Conservation (phyloP, 371 early-diverging fungal species). For the Mucor lusitanicus region DNA sequence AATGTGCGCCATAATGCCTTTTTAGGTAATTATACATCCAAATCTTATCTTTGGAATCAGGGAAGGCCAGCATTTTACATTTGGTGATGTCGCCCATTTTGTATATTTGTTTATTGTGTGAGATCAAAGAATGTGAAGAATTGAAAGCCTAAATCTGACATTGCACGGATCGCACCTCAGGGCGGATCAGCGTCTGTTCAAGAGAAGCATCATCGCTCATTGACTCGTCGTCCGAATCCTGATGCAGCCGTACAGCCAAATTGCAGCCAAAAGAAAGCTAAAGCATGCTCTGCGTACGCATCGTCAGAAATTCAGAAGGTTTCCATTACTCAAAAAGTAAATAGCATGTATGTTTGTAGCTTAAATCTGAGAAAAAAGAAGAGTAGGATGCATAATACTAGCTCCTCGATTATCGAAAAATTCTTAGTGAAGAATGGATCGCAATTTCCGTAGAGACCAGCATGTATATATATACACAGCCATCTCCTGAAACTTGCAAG, state of each 20-base stretch:
- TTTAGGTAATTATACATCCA: background rate
- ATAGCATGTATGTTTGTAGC: background rate
- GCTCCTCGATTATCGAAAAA: background rate
- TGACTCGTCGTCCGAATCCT: no score
- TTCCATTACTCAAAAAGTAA: background rate
- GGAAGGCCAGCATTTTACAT: no score
- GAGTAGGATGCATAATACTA: background rate
- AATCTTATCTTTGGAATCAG: background rate
- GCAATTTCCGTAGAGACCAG: background rate
- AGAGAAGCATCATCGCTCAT: no score
- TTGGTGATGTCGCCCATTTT: no score
- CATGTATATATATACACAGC: no score
- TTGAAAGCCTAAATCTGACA: no score
- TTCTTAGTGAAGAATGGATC: background rate
- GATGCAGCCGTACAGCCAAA: background rate
- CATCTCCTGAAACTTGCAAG: no score
- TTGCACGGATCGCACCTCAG: no score
- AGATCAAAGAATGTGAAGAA: no score
- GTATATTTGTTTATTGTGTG: no score
- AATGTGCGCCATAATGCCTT: background rate
- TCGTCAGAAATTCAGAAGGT: background rate
- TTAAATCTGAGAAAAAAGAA: background rate
- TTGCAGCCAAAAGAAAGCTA: background rate
- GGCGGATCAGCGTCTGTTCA: no score
- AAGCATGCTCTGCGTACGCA: background rate